These are phyloP conservation scores for Blastobotrys serpentis DNA, from an alignment of 1,139 yeast genomes.

Conservation along the genomic window DNA sequence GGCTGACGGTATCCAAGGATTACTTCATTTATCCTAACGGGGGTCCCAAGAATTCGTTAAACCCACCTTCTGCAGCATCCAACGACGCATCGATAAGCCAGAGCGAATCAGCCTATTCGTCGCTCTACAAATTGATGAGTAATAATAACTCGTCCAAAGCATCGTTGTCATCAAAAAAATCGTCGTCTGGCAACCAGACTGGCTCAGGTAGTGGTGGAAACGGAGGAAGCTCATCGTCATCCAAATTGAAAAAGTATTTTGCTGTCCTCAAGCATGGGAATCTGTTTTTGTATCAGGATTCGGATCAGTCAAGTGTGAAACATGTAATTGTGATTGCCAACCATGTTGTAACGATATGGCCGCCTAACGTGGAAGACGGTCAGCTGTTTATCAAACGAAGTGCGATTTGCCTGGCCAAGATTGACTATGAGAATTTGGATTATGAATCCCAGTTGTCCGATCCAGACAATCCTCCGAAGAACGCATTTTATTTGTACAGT, in stretches of 20 bases:
- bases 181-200: conserved; percentile 19
- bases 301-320: conserved; percentile 61
- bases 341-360: conserved; percentile 82
- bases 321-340: conserved; percentile 78
- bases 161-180: conserved; percentile 18
- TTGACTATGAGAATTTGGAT: conserved; percentile 17
- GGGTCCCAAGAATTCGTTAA: conserved; percentile 31
- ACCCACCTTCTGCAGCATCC: conserved; percentile 33
- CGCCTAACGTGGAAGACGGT: conserved; percentile 66
- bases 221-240: too few relatives aligned
- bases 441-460: conserved; percentile 22
- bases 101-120: conserved; percentile 56
- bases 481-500: conserved; percentile 69
- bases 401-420: conserved; percentile 61
- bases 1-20: conserved; percentile 81
- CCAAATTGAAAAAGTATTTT: conserved; percentile 30
- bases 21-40: conserved; percentile 51
- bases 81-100: conserved; percentile 38
- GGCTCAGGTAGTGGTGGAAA: too few relatives aligned
- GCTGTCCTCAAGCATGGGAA: conserved; percentile 66
- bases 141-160: conserved; percentile 21
- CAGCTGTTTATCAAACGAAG: conserved; percentile 76
- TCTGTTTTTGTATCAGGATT: conserved; percentile 73
- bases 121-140: conserved; percentile 58
- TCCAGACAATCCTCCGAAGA: conserved; percentile 46